phyloP scores from a whole-genome alignment of 345 rosid genomes.

The Melaleuca alternifolia region DNA sequence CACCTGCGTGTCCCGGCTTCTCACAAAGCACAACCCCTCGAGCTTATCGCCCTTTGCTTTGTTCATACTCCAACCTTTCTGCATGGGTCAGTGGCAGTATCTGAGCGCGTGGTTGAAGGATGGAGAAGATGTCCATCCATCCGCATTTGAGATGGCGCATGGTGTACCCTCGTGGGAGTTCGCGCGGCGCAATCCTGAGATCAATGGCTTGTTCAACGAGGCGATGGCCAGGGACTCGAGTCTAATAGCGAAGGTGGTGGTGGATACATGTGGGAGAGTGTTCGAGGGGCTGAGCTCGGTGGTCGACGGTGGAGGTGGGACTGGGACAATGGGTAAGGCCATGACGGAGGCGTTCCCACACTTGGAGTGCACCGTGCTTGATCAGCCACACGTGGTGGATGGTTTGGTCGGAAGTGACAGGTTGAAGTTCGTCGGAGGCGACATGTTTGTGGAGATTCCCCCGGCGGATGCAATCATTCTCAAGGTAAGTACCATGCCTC shows the following conservation, averaged over 20 bases:
- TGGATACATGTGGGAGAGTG: not conserved
- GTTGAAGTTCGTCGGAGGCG: conserved; percentile 16
- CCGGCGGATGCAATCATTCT: conserved; percentile 10
- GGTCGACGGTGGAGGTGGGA: conserved; percentile 28
- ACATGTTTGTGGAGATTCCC: conserved; percentile 20
- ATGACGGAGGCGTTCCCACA: conserved; percentile 8
- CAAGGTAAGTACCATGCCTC: conserved; percentile 7
- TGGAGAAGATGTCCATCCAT: not conserved
- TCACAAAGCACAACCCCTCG: not conserved
- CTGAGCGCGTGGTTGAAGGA: conserved; percentile 16
- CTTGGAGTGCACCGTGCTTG: conserved; percentile 8
- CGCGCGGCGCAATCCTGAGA: not conserved
- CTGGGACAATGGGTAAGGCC: conserved; percentile 8
- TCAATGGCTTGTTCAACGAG: not conserved
- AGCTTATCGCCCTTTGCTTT: not conserved
- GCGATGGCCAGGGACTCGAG: conserved; percentile 22
- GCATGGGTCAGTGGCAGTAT: not conserved
- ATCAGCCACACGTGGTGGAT: conserved; percentile 10
- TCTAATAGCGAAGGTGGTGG: not conserved
- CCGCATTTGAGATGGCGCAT: not conserved
- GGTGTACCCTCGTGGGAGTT: conserved; percentile 6
- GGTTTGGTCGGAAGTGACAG: conserved; percentile 2
- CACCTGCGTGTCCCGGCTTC: conserved; percentile 8
- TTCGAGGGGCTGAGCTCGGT: conserved; percentile 14
- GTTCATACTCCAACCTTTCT: not conserved